Percentiles rank a stretch among this genome's conserved stretches.
phyloP scores from a whole-genome alignment of 768 basidiomycete species.

The Lactarius tabidus region DNA sequence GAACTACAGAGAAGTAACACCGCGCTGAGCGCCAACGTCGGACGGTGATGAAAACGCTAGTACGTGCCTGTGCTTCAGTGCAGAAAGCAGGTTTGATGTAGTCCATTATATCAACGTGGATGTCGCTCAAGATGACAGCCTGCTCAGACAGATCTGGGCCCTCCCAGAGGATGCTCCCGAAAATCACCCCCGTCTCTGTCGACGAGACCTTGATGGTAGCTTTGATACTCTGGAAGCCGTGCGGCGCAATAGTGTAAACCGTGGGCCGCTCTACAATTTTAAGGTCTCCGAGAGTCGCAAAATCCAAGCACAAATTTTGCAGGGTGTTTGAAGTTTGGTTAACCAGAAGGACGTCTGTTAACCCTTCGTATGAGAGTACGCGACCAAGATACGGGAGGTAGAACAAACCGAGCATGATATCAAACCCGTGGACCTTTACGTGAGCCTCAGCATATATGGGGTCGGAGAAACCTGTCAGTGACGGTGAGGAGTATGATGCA shows the following conservation, averaged over 20 bases:
- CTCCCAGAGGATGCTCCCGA: conserved; percentile 97
- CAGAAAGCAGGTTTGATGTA: conserved; percentile 97
- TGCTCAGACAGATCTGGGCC: conserved; percentile 82
- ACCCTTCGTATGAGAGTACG: not conserved
- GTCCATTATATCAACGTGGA: conserved; percentile 98
- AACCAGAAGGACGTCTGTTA: conserved; percentile 85
- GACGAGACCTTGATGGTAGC: conserved; percentile 98
- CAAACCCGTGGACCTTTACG: conserved; percentile 97
- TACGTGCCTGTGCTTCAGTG: conserved; percentile 81
- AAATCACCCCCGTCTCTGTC: conserved; percentile 97
- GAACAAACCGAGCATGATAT: conserved; percentile 78
- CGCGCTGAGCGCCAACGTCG: not conserved
- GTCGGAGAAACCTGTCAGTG: conserved; percentile 80
- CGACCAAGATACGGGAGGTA: not conserved
- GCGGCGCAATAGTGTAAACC: conserved; percentile 89
- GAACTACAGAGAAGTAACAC: conserved; percentile 50
- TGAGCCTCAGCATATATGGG: conserved; percentile 98
- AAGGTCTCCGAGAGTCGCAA: conserved; percentile 94
- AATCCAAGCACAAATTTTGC: conserved; percentile 95
- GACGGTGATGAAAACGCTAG: not conserved
- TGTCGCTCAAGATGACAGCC: conserved; percentile 93
- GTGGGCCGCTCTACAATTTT: conserved; percentile 96
- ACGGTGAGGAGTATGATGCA: conserved; percentile 5
- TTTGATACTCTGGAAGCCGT: conserved; percentile 98
- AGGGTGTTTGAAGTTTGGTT: conserved; percentile 93